These are phyloP conservation scores for Saxophila tyrrhenica DNA, from an alignment of 495 filamentous ascomycete species.

Conservation along the genomic window DNA sequence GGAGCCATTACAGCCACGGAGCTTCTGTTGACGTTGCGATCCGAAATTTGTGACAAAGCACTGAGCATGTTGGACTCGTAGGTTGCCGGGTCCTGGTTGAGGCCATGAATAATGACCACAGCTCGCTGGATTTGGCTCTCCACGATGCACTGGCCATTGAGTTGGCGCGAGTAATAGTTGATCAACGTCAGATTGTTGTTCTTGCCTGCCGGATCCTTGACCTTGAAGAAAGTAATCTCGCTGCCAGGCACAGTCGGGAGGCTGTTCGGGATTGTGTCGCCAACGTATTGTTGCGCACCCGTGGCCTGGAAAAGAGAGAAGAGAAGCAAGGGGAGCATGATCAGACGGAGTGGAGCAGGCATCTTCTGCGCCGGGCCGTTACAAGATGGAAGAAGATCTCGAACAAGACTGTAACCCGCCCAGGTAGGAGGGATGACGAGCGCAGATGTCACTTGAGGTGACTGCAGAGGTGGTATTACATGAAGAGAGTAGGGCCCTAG, in stretches of 20 bases:
- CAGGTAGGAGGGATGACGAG: no score
- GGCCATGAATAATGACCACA: constrained; percentile 16
- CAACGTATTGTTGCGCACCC: constrained; percentile 18
- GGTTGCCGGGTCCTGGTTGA: constrained; percentile 11
- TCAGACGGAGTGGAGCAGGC: no score
- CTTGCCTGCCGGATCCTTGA: constrained; percentile 4
- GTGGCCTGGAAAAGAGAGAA: not conserved
- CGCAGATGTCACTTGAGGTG: no score
- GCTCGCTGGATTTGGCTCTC: constrained; percentile 9
- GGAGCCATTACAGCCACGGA: constrained; percentile 16
- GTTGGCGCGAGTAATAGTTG: constrained; percentile 13
- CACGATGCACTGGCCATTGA: constrained; percentile 6
- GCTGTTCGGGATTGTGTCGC: constrained; percentile 10
- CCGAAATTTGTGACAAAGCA: constrained; percentile 10
- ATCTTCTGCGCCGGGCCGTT: no score
- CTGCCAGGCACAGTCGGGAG: constrained; percentile 11
- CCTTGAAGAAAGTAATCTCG: constrained; percentile 16
- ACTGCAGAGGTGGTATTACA: no score
- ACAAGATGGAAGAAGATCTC: no score
- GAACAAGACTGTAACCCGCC: no score
- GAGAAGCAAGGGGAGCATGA: no score
- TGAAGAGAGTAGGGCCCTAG: no score
- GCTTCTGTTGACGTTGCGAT: constrained; percentile 10
- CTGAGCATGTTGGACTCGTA: constrained; percentile 14
- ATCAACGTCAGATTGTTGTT: constrained; percentile 20